Evolutionary conservation across 2,329 filamentous ascomycete genomes (phyloP).

Genomic region (Pyricularia sp.): DNA sequence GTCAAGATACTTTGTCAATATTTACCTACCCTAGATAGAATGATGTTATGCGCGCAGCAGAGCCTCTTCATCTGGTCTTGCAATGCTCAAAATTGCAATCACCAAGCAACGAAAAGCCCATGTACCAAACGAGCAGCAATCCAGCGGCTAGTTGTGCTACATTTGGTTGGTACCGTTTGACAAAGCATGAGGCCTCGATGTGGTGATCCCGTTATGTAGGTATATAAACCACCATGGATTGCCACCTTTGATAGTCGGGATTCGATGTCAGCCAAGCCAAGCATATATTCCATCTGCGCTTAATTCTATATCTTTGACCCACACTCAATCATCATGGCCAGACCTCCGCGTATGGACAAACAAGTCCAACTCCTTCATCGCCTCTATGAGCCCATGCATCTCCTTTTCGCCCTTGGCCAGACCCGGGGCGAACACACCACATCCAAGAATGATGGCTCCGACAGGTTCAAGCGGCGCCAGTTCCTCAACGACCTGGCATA

Average conservation of each 20-base stretch:
- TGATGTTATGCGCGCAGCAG: not conserved
- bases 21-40: not conserved
- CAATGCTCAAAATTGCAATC: not conserved
- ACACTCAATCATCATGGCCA: no score
- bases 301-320: not conserved
- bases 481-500: conserved; percentile 28
- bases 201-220: not conserved
- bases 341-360: no score
- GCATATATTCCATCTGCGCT: not conserved
- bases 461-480: conserved; percentile 9
- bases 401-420: conserved; percentile 19
- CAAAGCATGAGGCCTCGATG: not conserved
- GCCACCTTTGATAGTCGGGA: not conserved
- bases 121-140: not conserved
- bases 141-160: not conserved
- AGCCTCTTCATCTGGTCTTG: not conserved
- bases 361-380: conserved; percentile 8
- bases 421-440: conserved; percentile 17
- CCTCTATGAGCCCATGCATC: conserved; percentile 25
- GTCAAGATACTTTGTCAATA: not conserved
- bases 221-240: not conserved
- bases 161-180: not conserved
- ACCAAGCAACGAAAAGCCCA: not conserved
- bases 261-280: not conserved
- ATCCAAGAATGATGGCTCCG: not conserved